phyloP scores from a whole-genome alignment of 2,329 filamentous ascomycete species.

The Fusarium avenaceum region DNA sequence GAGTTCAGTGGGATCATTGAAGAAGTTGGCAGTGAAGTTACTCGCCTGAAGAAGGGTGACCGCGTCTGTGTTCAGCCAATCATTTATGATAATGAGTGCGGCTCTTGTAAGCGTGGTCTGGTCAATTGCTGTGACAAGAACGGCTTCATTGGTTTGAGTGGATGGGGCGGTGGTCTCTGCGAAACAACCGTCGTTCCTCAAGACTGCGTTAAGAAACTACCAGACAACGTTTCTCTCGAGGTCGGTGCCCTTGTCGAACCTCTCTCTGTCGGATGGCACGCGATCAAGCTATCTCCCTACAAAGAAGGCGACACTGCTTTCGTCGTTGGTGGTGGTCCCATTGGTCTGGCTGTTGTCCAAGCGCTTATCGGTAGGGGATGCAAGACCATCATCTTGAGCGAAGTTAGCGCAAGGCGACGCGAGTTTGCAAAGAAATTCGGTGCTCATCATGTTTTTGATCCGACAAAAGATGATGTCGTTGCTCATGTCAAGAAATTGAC shows the following conservation, averaged over 20 bases:
- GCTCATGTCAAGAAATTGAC: constrained; percentile 22
- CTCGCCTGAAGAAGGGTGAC: constrained; percentile 7
- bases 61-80: constrained; percentile 28
- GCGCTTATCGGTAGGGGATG: constrained; percentile 14
- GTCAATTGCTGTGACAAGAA: constrained; percentile 26
- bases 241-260: constrained; percentile 22
- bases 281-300: constrained; percentile 15
- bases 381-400: constrained; percentile 25
- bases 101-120: constrained; percentile 13
- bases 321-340: constrained; percentile 15
- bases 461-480: constrained; percentile 28
- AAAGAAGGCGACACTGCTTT: constrained; percentile 18
- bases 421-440: constrained; percentile 29
- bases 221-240: constrained; percentile 15
- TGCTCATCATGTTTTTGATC: constrained; percentile 23
- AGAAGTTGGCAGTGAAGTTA: constrained; percentile 26
- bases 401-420: constrained; percentile 20
- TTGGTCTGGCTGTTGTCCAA: constrained; percentile 20
- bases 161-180: constrained; percentile 20
- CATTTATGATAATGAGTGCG: constrained; percentile 24
- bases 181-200: constrained; percentile 13
- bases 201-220: constrained; percentile 21
- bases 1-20: constrained; percentile 26
- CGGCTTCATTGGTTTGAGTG: constrained; percentile 10
- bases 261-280: constrained; percentile 25